Evolutionary conservation across 257 asterid species (phyloP), one percentile per base, ranked within the genome.

Genomic region (Jasminum sambac): DNA sequence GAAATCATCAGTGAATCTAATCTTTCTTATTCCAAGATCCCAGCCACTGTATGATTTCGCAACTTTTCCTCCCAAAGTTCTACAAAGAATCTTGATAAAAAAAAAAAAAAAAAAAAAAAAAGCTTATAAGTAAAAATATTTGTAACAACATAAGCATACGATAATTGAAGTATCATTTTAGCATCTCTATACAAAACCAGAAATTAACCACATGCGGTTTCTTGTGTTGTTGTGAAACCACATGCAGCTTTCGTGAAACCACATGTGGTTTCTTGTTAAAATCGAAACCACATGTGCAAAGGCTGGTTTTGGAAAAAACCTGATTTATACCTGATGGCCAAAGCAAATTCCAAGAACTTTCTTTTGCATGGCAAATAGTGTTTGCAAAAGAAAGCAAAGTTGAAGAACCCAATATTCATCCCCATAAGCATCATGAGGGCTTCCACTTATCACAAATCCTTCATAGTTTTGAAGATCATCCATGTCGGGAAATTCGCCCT

Each of bases 11-110:
- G 79, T 66, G n/a, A 89, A 58, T 14, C 62, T 80, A 74, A 88
- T 79, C 65, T 84, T 74, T 46, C 92, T 85, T 41, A 91, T 79
- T 59, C 97, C 96, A 80, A 88, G 68, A 16, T 90, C 97, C 96
- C 97, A 90, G 7, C 97, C 97, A 52, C 71, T 82, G 7, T 14
- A 55, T 2, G 96, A 75, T 55, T 78, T 82, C 24, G 76, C 88
- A 72, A 90, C 87, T 80, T 77, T 85, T 14, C 97, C 97, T 24
- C 96, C 97, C 77, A 88, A 71, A 64, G 95, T 95, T 75, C 89
- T 78, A 40, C 95, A 84, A 66, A 90, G 50, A 0, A 90, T 79
- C 96, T 88, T 60, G 37, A 70, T 61, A 70, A 8, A 38, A 0
- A 10, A 11, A 23, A 6, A 67, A 11, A 48, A 5, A 3, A 42